phyloP scores from a whole-genome alignment of 106 monocot species.

The Acorus gramineus region DNA sequence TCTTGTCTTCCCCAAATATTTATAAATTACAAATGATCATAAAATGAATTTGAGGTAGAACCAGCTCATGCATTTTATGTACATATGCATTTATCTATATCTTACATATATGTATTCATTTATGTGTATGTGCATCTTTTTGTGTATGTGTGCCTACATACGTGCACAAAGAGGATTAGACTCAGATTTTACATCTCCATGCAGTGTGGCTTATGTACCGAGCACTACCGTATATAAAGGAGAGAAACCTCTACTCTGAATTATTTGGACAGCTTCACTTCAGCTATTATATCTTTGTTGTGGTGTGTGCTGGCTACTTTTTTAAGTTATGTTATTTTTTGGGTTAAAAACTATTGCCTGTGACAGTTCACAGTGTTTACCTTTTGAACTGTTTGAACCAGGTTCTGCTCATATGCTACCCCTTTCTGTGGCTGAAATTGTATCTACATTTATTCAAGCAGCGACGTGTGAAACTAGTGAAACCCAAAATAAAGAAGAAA shows the following conservation, averaged over 20 bases:
- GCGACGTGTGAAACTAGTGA: constrained; percentile 46
- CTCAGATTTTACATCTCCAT: constrained; percentile 6
- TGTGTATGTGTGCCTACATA: background rate
- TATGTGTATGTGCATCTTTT: background rate
- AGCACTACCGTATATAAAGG: constrained; percentile 77
- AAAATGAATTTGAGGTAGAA: too few relatives aligned
- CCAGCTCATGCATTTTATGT: too few relatives aligned
- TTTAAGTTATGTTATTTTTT: background rate
- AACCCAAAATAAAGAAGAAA: constrained; percentile 28
- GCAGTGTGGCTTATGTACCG: constrained; percentile 75
- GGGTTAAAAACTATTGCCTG: background rate
- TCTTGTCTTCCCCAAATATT: too few relatives aligned
- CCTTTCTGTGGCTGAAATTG: constrained; percentile 69
- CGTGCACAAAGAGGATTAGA: background rate
- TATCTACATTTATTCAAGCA: constrained; percentile 87
- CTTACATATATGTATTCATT: background rate
- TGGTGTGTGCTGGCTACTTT: constrained; percentile 19
- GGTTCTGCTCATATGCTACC: constrained; percentile 58
- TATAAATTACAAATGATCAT: too few relatives aligned
- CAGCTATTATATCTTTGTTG: constrained; percentile 56
- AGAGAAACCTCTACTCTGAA: constrained; percentile 53
- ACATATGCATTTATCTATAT: background rate
- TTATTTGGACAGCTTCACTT: constrained; percentile 39
- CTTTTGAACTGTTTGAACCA: constrained; percentile 2
- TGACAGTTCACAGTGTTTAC: background rate